Base-by-base conservation (phyloP, 129 eudicot genomes). In the Lonicera japonica region DNA sequence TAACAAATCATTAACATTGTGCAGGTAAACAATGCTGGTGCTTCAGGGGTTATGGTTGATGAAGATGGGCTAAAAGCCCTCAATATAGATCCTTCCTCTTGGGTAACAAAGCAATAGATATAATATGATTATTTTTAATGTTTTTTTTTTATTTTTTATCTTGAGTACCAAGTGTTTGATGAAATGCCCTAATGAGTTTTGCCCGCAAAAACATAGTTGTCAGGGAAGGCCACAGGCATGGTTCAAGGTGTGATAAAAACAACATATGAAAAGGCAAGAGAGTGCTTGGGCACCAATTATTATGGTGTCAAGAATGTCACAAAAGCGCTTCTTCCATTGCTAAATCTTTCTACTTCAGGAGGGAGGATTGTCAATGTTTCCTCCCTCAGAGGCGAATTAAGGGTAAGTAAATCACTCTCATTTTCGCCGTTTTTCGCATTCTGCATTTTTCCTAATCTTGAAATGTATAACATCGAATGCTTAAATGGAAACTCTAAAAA, bases 1-100 rank as follows among this genome's bases (percentile, higher is more conserved):
- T 29, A 29, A 29, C 36, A 29, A 29, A 29, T 6, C 36, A 29
- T 29, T n/a, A 11, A 58, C 45, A 48, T 53, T 50, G 21, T 25
- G 41, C 75, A 89, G 97, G 95, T 90, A 61, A 90, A 90, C 73
- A 90, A 90, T 78, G 95, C 92, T 20, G 97, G 95, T 34, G 81
- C 84, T 63, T 68, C 91, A 61, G 97, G 95, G 48, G 88, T 86
- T 18, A 58, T 73, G 46, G 88, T 83, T 63, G 95, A 90, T 79
- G 86, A 78, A 80, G 91, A 80, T 57, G 86, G 79, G 13, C 71
- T 90, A 71, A 70, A 82, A 71, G 86, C 91, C 34, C 25, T 77
- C 43, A 83, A 86, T 36, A 79, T 90, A 59, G 91, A 83, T 68
- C 84, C 88, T 23, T 79, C 74, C 45, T 29, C 77, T 65, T 80